Evolutionary conservation across 2,329 filamentous ascomycete genomes (phyloP), one percentile per base, ranked within the genome.

Genomic region (Hymenoscyphus albidus): DNA sequence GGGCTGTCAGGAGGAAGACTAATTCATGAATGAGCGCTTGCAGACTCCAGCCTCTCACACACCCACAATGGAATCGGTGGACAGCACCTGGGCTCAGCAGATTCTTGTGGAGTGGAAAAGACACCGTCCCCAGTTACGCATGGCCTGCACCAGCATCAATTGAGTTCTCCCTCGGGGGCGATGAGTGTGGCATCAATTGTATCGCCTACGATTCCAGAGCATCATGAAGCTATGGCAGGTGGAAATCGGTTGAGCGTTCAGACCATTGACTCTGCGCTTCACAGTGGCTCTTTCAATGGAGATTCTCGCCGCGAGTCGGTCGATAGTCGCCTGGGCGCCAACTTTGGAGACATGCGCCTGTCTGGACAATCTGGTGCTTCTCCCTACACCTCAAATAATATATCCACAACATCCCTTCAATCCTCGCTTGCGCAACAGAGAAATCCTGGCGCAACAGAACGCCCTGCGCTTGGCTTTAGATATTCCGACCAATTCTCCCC

Each of bases 351-450:
- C 57, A 83, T 93, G 77, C 83, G 86, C 69, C 81, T 93, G 59
- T 62, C 58, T 10, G 38, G 56, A 12, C 56, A 58, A 22, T 58
- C 59, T 51, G 86, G 86, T 61, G 82, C 82, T 1, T 90, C 88
- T 6, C 90, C 90, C 0, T 93, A 93, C 72, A 85, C 89, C 31
- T 92, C 87, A 74, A 87, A 90, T 71, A 93, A 93, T 76, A 86
- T 88, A 63, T 93, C 90, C 1, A 89, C 89, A 2, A 86, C 86
- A 1, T 93, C 90, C 1, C 85, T 93, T 27, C 89, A 91, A 63
- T 89, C 85, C 64, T 88, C 83, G 14, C 78, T 92, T 32, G 87
- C 88, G 67, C 85, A 87, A 65, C 88, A 91, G 73, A 81, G 86
- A 31, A 87, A 86, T 66, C 84, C 85, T 2, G 83, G 84, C 14